Conservation (phyloP, 2,329 filamentous ascomycete genomes). For the Botrytis pseudocinerea region DNA sequence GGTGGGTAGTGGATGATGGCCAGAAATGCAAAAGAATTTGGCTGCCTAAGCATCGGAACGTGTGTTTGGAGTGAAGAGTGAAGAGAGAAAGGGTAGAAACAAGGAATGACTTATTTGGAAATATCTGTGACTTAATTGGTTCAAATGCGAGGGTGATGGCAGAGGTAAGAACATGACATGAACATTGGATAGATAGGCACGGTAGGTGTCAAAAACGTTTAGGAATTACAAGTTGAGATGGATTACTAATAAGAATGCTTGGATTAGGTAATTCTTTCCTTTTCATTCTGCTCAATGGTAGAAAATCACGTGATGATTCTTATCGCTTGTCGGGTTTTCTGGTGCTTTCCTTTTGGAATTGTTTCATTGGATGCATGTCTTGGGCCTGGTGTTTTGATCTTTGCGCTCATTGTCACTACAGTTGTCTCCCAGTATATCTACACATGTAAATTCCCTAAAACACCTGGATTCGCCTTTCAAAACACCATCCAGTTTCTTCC, state of each 20-base stretch:
- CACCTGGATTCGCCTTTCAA: not conserved
- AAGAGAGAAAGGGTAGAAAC: not conserved
- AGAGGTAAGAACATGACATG: not conserved
- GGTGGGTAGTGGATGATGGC: not conserved
- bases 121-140: not conserved
- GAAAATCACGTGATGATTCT: not conserved
- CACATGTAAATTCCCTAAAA: not conserved
- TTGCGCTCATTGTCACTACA: not conserved
- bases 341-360: not conserved
- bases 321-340: not conserved
- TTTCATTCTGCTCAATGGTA: not conserved
- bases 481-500: not conserved
- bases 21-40: not conserved
- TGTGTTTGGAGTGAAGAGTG: not conserved
- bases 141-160: not conserved
- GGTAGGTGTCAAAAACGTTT: too few relatives aligned
- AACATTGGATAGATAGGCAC: too few relatives aligned
- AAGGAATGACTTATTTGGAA: not conserved
- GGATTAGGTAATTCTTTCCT: not conserved
- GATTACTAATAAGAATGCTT: too few relatives aligned
- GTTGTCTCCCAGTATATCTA: not conserved
- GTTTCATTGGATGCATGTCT: not conserved
- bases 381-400: not conserved
- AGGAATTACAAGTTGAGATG: not conserved
- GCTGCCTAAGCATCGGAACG: constrained; percentile 3